Base-by-base conservation (phyloP, 495 filamentous ascomycete species). In the Patellaria atrata region DNA sequence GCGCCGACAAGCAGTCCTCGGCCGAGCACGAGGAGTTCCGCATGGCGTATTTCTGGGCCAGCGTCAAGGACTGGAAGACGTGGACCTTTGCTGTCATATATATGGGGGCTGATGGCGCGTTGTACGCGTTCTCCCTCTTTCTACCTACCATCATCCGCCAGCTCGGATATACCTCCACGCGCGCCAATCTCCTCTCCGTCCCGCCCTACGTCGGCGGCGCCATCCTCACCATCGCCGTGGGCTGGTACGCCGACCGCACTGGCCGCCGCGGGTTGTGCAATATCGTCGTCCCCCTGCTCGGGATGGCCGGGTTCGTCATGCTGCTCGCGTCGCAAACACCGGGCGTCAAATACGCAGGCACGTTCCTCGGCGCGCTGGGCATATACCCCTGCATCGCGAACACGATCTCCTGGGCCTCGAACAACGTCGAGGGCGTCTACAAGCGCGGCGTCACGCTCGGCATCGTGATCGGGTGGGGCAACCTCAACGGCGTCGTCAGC, bases 351-450 rank as follows among this genome's bases (percentile, higher is more conserved):
- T 96, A 94, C 50, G 79, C 77, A 0, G 86, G 79, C 6, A 77
- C 72, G 0, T 96, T 92, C 59, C 62, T 96, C 1, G 83, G 75
- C 5, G 87, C 87, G 0, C 57, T 86, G 33, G 87, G 87, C 0
- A 94, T 94, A 45, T 96, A 94, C 48, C 87, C 87, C 0, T 78
- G 71, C 54, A 82, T 94, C 43, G 57, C 87, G n/a, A 92, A 93
- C 51, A 91, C 84, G 0, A 82, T 96, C 40, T 72, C 74, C 16
- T 96, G 87, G 87, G 57, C 76, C 12, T 71, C 72, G 29, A 96
- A 96, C 58, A 96, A 96, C 44, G 71, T 71, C 16, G 87, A 93
- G 57, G 87, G 87, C 13, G 79, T 85, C 3, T 91, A 92, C 58
- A 94, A 94, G 63, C 71, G 87, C 15, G 87, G 86, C 14, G 74